Conservation (phyloP, 768 basidiomycete genomes). For the Mycena alexandri region DNA sequence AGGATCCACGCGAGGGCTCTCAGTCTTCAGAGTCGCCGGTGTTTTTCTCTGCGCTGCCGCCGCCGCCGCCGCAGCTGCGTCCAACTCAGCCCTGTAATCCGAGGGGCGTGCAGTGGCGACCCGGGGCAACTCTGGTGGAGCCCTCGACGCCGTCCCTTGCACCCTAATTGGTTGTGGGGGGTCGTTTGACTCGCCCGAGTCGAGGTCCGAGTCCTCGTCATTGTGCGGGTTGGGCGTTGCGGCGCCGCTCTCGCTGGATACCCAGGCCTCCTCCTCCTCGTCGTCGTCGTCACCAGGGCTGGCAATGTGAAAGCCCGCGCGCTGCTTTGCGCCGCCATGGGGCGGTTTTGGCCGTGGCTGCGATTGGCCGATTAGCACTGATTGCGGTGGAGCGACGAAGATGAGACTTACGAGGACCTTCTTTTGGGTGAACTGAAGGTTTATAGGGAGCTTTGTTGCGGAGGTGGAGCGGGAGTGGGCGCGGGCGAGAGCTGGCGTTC, state of each 20-base stretch:
- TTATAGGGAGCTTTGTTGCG: constrained; percentile 67
- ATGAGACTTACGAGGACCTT: constrained; percentile 48
- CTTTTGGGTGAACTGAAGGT: constrained; percentile 79
- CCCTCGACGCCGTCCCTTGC: constrained; percentile 8
- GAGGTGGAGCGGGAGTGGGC: constrained; percentile 77
- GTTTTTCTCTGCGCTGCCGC: not conserved
- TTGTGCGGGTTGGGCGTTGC: constrained; percentile 65
- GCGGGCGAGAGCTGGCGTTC: constrained; percentile 61
- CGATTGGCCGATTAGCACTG: constrained; percentile 10
- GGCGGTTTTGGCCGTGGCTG: constrained; percentile 42
- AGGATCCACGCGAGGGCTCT: not conserved
- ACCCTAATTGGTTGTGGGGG: not conserved
- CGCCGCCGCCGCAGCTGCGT: not conserved
- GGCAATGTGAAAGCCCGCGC: constrained; percentile 68
- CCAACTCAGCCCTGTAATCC: constrained; percentile 42
- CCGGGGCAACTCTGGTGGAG: constrained; percentile 43
- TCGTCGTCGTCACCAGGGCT: constrained; percentile 56
- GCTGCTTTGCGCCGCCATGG: constrained; percentile 54
- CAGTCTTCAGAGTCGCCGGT: not conserved
- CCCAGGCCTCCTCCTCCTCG: constrained; percentile 68
- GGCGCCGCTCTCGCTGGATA: constrained; percentile 82
- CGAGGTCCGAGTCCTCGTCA: constrained; percentile 56
- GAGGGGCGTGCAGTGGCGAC: constrained; percentile 53
- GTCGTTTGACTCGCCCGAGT: constrained; percentile 28
- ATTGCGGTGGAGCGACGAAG: constrained; percentile 31